phyloP scores from a whole-genome alignment of 192 early-diverging fungal species.

The Backusella morwellensis region DNA sequence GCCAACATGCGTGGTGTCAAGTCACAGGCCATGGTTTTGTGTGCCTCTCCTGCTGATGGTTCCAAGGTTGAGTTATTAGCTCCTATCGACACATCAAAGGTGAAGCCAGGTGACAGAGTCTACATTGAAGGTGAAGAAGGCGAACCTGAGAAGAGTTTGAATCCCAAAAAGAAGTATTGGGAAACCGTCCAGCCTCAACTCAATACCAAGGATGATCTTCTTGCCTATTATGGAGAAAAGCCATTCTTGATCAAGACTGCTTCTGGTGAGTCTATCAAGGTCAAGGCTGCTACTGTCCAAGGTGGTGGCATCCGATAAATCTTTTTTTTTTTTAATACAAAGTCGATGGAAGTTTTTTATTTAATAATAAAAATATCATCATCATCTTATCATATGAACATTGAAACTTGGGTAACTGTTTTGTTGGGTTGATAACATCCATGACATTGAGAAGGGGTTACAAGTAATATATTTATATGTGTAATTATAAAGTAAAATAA shows the following conservation, averaged over 20 bases:
- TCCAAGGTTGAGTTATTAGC: slow-evolving; percentile 88
- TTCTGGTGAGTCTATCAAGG: slow-evolving; percentile 50
- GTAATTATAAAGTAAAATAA: too few species aligned
- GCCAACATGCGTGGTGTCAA: slow-evolving; percentile 93
- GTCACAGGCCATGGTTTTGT: slow-evolving; percentile 94
- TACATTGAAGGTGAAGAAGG: slow-evolving; percentile 90
- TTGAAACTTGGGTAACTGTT: too few species aligned
- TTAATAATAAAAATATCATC: too few species aligned
- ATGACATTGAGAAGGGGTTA: too few species aligned
- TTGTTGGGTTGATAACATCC: too few species aligned
- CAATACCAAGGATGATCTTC: slow-evolving; percentile 65
- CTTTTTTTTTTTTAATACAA: too few species aligned
- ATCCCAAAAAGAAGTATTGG: slow-evolving; percentile 98
- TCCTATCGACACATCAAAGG: slow-evolving; percentile 70
- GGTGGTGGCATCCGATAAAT: slow-evolving; percentile 71
- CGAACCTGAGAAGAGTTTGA: slow-evolving; percentile 85
- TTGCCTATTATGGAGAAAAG: slow-evolving; percentile 59
- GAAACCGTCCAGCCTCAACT: slow-evolving; percentile 93
- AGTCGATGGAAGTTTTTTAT: too few species aligned
- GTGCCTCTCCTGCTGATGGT: slow-evolving; percentile 84
- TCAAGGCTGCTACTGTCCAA: slow-evolving; percentile 62
- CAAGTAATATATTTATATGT: too few species aligned
- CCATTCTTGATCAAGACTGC: slow-evolving; percentile 40
- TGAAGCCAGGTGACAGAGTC: slow-evolving; percentile 86
- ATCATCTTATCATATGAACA: too few species aligned